phyloP scores from a whole-genome alignment of 2,329 filamentous ascomycete species.

The Emydomyces testavorans region DNA sequence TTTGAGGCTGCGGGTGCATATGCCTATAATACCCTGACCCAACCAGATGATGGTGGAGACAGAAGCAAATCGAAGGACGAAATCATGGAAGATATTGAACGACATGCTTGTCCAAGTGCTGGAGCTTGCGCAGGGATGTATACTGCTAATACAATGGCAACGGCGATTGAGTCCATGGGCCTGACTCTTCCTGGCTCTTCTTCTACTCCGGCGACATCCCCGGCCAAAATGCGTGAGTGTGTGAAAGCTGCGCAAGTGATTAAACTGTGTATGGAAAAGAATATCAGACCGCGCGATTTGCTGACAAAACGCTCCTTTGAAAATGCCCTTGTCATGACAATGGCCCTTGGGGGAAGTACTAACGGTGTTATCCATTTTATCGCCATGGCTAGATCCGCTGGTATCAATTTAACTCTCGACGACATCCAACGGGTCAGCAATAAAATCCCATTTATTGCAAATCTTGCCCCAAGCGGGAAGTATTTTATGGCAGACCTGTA shows the following conservation, averaged over 20 bases:
- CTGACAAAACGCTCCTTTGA: slow-evolving; percentile 72
- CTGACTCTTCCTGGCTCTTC: slow-evolving; percentile 72
- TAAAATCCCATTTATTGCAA: slow-evolving; percentile 74
- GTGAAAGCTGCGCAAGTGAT: slow-evolving; percentile 70
- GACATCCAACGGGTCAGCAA: slow-evolving; percentile 72
- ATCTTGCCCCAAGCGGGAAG: slow-evolving; percentile 70
- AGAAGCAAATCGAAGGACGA: slow-evolving; percentile 59
- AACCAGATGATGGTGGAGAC: slow-evolving; percentile 54
- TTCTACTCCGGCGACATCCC: slow-evolving; percentile 67
- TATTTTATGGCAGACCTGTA: slow-evolving; percentile 85
- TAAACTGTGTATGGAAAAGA: slow-evolving; percentile 63
- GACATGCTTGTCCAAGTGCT: slow-evolving; percentile 62
- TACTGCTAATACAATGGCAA: slow-evolving; percentile 89
- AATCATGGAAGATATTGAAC: slow-evolving; percentile 72
- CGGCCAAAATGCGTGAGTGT: slow-evolving; percentile 78
- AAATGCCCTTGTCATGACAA: slow-evolving; percentile 80
- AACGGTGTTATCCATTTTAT: slow-evolving; percentile 83
- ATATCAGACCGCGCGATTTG: slow-evolving; percentile 70
- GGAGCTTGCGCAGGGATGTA: slow-evolving; percentile 90
- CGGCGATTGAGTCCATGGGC: slow-evolving; percentile 80
- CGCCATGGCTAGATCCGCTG: slow-evolving; percentile 79
- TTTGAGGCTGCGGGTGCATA: slow-evolving; percentile 81
- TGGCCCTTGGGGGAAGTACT: slow-evolving; percentile 81
- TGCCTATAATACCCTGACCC: slow-evolving; percentile 59
- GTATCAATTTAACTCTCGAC: slow-evolving; percentile 63